These are phyloP conservation scores for Chrysanthemum seticuspe DNA, from an alignment of 129 eudicot species.

Conservation along the genomic window DNA sequence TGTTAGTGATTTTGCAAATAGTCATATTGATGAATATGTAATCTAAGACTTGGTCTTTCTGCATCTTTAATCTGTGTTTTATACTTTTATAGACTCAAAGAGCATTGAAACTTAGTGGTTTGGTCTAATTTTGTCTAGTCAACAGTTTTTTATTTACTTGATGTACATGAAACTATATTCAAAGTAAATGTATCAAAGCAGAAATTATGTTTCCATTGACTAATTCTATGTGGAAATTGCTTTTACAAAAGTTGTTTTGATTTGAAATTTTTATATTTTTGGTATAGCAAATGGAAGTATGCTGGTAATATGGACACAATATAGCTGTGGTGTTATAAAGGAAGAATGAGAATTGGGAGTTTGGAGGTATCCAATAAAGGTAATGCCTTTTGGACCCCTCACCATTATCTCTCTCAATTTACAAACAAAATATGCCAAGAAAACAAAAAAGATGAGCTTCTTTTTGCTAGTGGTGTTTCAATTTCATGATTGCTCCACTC, in stretches of 20 bases:
- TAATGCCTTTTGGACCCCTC: conserved; percentile 31
- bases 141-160: conserved; percentile 9
- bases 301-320: conserved; percentile 40
- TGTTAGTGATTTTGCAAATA: not conserved
- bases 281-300: conserved; percentile 28
- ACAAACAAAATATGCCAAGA: conserved; percentile 27
- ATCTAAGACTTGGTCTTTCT: not conserved
- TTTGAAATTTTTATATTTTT: not conserved
- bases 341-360: conserved; percentile 26
- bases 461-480: conserved; percentile 40
- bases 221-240: not conserved
- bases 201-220: conserved; percentile 6
- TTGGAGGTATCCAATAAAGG: conserved; percentile 38
- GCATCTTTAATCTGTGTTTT: not conserved
- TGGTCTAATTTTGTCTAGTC: conserved; percentile 18
- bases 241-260: conserved; percentile 10
- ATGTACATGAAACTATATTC: conserved; percentile 13
- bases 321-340: conserved; percentile 24
- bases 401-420: conserved; percentile 1
- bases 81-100: not conserved
- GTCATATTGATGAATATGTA: not conserved
- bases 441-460: conserved; percentile 28
- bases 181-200: not conserved
- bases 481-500: conserved; percentile 41
- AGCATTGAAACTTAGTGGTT: conserved; percentile 8